Evolutionary conservation across 176 grass and related monocot genomes (phyloP).

Genomic region (Lolium multiflorum): DNA sequence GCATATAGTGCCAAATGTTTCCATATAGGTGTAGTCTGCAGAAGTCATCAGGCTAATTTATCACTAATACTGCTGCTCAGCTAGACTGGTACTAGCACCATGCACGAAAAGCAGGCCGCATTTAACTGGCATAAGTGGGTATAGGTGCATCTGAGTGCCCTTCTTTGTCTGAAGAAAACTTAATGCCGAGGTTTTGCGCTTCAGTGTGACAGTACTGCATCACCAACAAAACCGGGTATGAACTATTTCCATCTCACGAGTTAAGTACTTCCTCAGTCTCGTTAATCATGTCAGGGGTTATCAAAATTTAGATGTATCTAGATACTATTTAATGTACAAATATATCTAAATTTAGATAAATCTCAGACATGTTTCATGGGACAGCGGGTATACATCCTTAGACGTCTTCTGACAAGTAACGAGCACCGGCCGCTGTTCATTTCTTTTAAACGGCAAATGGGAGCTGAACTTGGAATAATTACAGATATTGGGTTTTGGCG

Average conservation of each 20-base stretch:
- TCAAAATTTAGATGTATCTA: no score
- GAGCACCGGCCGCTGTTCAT: not conserved
- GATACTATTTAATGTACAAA: no score
- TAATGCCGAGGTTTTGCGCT: not conserved
- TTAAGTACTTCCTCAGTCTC: no score
- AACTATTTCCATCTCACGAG: not conserved
- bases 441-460: not conserved
- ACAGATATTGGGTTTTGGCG: not conserved
- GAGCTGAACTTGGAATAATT: not conserved
- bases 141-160: not conserved
- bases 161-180: not conserved
- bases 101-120: slow-evolving; percentile 40
- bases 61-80: not conserved
- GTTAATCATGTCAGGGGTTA: no score
- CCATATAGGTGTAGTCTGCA: not conserved
- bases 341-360: no score
- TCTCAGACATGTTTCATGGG: no score
- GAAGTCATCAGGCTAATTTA: not conserved
- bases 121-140: slow-evolving; percentile 44
- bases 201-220: not conserved
- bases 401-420: not conserved
- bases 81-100: not conserved
- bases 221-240: no score
- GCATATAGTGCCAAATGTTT: slow-evolving; percentile 5
- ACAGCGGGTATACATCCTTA: no score